phyloP scores from a whole-genome alignment of 441 rosid genomes.

The Daphne laureola region DNA sequence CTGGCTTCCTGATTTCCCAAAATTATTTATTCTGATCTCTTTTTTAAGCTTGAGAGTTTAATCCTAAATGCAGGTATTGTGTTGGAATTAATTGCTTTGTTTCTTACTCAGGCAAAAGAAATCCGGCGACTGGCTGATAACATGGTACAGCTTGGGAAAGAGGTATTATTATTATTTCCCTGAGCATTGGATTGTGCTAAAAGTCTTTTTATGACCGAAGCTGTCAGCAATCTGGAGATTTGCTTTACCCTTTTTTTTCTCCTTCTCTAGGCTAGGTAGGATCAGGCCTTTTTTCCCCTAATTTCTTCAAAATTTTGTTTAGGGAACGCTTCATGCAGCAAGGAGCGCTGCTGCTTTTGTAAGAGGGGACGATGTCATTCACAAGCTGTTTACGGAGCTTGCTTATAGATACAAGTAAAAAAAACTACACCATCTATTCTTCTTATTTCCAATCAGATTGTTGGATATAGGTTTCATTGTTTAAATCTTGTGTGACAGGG shows the following conservation, averaged over 20 bases:
- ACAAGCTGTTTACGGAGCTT: conserved; percentile 80
- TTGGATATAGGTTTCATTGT: conserved; percentile 11
- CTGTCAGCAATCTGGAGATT: too few relatives aligned
- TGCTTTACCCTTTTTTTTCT: too few relatives aligned
- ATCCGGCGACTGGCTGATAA: conserved; percentile 77
- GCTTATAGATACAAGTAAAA: conserved; percentile 87
- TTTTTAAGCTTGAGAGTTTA: neutral
- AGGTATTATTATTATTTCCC: conserved; percentile 26
- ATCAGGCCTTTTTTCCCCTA: too few relatives aligned
- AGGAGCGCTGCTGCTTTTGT: conserved; percentile 88
- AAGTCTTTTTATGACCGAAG: too few relatives aligned
- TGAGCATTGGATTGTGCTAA: neutral
- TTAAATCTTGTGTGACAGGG: conserved; percentile 34
- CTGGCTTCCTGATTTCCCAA: neutral
- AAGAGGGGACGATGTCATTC: conserved; percentile 85
- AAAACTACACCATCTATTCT: neutral
- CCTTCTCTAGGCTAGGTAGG: too few relatives aligned
- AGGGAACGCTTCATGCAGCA: conserved; percentile 83
- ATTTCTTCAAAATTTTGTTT: neutral
- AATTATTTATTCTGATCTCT: neutral
- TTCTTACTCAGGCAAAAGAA: conserved; percentile 59
- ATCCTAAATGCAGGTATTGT: neutral
- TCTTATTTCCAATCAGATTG: neutral
- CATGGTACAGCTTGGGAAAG: conserved; percentile 92
- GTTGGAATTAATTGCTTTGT: neutral